A percentile compares a stretch with the other conserved stretches of the same genome.
Evolutionary conservation across 345 rosid genomes (phyloP).

Genomic region (Streptanthus diversifolius): DNA sequence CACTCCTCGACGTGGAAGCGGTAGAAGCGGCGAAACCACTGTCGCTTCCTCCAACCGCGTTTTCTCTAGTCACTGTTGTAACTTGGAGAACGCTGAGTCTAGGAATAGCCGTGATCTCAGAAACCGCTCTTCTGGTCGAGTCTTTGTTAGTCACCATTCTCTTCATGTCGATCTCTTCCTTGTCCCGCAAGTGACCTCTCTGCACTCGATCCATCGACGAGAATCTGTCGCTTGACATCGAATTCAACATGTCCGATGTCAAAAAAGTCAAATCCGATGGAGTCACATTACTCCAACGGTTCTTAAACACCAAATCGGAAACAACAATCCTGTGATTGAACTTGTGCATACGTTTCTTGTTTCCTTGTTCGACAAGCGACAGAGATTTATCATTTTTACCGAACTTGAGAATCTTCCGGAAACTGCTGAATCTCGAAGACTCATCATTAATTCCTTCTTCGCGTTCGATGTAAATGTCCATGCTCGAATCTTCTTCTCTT

Average conservation of each 20-base stretch:
- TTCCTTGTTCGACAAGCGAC: slow-evolving; percentile 24
- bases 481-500: slow-evolving; percentile 38
- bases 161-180: slow-evolving; percentile 21
- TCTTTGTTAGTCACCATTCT: slow-evolving; percentile 16
- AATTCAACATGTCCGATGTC: slow-evolving; percentile 62
- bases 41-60: background rate
- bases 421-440: slow-evolving; percentile 51
- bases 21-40: slow-evolving; percentile 7
- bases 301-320: slow-evolving; percentile 59
- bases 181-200: slow-evolving; percentile 15
- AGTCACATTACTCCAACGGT: slow-evolving; percentile 82
- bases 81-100: slow-evolving; percentile 9
- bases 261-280: slow-evolving; percentile 70
- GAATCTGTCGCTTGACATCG: slow-evolving; percentile 52
- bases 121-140: slow-evolving; percentile 51
- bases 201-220: slow-evolving; percentile 16
- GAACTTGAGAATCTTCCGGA: slow-evolving; percentile 43
- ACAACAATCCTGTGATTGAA: slow-evolving; percentile 63
- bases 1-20: slow-evolving; percentile 19
- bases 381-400: slow-evolving; percentile 26
- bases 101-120: slow-evolving; percentile 66
- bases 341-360: slow-evolving; percentile 43
- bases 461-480: slow-evolving; percentile 68
- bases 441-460: slow-evolving; percentile 42
- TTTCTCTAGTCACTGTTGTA: slow-evolving; percentile 27